Percentiles rank a stretch among this genome's conserved stretches.
Conservation (phyloP, 495 filamentous ascomycete species). For the Penicillium coprophilum region DNA sequence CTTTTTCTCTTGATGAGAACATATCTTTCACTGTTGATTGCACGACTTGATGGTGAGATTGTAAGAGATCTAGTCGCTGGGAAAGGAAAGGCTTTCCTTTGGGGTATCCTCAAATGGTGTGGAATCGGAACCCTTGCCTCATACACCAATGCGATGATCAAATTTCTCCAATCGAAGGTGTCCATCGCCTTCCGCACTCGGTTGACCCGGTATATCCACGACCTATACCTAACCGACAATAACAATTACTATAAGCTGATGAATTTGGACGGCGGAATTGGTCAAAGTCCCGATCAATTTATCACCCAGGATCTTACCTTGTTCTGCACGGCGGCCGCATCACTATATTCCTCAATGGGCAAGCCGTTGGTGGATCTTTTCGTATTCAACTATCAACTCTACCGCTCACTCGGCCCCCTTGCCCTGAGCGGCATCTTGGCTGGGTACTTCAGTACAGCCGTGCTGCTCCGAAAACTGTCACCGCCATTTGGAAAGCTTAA, state of each 20-base stretch:
- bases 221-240: constrained; percentile 90
- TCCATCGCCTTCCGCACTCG: constrained; percentile 97
- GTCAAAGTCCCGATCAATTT: constrained; percentile 91
- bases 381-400: constrained; percentile 97
- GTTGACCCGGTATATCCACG: constrained; percentile 94
- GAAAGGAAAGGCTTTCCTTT: constrained; percentile 82
- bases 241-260: constrained; percentile 95
- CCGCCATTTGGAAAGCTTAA: constrained; percentile 96
- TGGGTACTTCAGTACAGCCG: constrained; percentile 91
- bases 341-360: constrained; percentile 90
- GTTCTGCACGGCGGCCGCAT: constrained; percentile 91
- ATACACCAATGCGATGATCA: constrained; percentile 96
- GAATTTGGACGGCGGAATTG: constrained; percentile 91
- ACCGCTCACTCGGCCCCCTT: constrained; percentile 85
- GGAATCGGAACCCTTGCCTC: constrained; percentile 73
- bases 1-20: constrained; percentile 73
- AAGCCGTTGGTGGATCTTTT: constrained; percentile 94
- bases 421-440: constrained; percentile 81
- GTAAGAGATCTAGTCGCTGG: constrained; percentile 94
- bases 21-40: constrained; percentile 90
- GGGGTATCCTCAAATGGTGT: constrained; percentile 85
- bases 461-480: constrained; percentile 79
- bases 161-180: constrained; percentile 96
- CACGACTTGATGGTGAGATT: constrained; percentile 91
- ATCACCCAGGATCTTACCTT: constrained; percentile 96